Base-by-base conservation (phyloP, 768 basidiomycete species). In the Hericium coralloides region DNA sequence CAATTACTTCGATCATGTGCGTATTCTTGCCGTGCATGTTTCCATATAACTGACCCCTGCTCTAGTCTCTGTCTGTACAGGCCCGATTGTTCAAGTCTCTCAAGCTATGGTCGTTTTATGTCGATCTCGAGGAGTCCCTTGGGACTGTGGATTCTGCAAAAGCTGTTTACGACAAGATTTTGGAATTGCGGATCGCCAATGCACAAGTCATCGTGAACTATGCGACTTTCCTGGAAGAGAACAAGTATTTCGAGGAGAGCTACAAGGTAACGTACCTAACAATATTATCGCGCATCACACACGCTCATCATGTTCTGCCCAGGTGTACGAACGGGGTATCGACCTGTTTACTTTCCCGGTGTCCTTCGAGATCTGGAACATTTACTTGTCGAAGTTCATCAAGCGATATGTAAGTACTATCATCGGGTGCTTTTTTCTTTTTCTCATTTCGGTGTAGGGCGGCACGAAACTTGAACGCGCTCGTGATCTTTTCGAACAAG, bases 301-400 rank as follows among this genome's bases (percentile, higher is more conserved):
- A 48, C n/a, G 55, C 15, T 7, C 9, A 39, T 49, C 49, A 60
- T 15, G 31, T 52, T 25, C 41, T 49, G 41, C 39, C 5, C 51
- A 90, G 89, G 88, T 95, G 23, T 99, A 98, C 68, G 97, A 98
- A 69, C 85, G 95, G 23, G 97, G 97, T 49, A 92, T 95, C 10
- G 95, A 98, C 61, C 74, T 98, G 31, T 98, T 98, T 76, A 95
- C 95, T 9, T 98, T 92, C 78, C 97, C 97, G 0, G 85, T 98
- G 59, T 95, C 93, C 3, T 98, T 98, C 70, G 97, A 99, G 72
- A 85, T 99, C 61, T 98, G 97, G 95, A 98, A 99, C 69, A 97
- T 97, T 54, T 99, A 98, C 70, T 74, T 99, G 18, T 87, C 92
- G 47, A 98, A 98, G 72, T 99, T 99, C 69, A 82, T 95, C 58